Evolutionary conservation across 75 land plant species (phyloP), one percentile per base, ranked within the genome.

Genomic region (Chamaecyparis obtusa): DNA sequence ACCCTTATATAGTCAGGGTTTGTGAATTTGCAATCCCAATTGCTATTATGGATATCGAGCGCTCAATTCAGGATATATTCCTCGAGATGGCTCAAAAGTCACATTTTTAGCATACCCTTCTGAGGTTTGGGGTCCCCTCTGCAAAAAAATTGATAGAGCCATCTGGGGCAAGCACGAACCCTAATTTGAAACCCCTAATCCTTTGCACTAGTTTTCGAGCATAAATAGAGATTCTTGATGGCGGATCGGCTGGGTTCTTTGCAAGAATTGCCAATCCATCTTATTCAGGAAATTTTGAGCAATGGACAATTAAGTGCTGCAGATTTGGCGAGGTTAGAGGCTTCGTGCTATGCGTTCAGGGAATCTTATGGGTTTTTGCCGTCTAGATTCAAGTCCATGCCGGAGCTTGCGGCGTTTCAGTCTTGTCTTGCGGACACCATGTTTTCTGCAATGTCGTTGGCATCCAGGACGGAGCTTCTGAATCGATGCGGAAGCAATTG

Each of bases 241-340:
- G 94, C 83, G 51, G 87, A 88, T 51, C 49, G 87, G 13, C 46
- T 27, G 19, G 77, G 86, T 54, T 74, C 89, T 19, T 89, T 95
- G 54, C 91, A 94, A 84, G 97, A 95, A 48, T 88, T 97, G 51
- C 99, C 99, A 0, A 87, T 92, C 4, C 95, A 96, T 88, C 87
- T 97, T 82, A 86, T 97, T 67, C 87, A 95, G 78, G 94, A 95
- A 84, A 93, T 97, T 0, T 77, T 97, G 83, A 91, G 74, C 35
- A 87, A 89, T 1, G 96, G 98, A 10, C 83, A 91, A 36, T 88
- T 97, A 9, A 86, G 88, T 41, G 94, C 94, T 0, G 87, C 85
- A 67, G 99, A 97, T 87, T 89, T 97, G 48, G 98, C 94, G 21
- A 84, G 91, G 33, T 77, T 97, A 76, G 99, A 97, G 90, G 88